phyloP scores from a whole-genome alignment of 2,329 filamentous ascomycete species.

The Pseudogymnoascus sp. region DNA sequence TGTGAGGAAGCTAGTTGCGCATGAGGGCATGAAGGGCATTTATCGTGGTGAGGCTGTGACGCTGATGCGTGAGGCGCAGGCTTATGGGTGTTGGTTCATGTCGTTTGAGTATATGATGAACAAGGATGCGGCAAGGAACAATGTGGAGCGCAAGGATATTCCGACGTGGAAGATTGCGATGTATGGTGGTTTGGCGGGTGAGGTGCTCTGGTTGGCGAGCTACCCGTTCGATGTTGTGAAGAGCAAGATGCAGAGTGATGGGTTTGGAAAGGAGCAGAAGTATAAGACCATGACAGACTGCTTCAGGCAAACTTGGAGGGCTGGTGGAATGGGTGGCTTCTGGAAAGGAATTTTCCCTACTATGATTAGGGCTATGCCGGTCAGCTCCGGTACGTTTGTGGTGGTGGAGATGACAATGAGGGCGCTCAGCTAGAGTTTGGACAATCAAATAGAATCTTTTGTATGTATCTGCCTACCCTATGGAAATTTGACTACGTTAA shows the following conservation, averaged over 20 bases:
- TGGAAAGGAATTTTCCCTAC: conserved; percentile 94
- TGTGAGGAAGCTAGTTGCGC: conserved; percentile 69
- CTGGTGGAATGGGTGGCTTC: conserved; percentile 76
- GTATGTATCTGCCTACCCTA: not conserved
- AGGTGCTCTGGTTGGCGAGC: conserved; percentile 85
- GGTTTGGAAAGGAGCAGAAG: conserved; percentile 64
- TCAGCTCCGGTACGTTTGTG: conserved; percentile 95
- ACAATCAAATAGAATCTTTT: not conserved
- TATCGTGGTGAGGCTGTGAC: conserved; percentile 89
- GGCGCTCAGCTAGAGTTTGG: conserved; percentile 29
- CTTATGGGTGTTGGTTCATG: conserved; percentile 93
- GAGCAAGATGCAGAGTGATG: conserved; percentile 99
- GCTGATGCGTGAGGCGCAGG: conserved; percentile 79
- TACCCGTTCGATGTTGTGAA: conserved; percentile 98
- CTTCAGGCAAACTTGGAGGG: conserved; percentile 73
- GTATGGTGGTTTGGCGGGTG: conserved; percentile 89
- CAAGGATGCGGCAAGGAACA: conserved; percentile 72
- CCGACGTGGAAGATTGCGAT: conserved; percentile 79
- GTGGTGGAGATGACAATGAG: conserved; percentile 66
- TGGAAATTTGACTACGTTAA: not conserved
- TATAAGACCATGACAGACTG: conserved; percentile 84
- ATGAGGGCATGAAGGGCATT: conserved; percentile 64
- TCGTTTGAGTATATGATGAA: conserved; percentile 97
- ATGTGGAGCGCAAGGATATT: conserved; percentile 68
- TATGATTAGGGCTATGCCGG: conserved; percentile 89